phyloP scores from a whole-genome alignment of 2,329 filamentous ascomycete genomes.

The Sarocladiaceae sp. region DNA sequence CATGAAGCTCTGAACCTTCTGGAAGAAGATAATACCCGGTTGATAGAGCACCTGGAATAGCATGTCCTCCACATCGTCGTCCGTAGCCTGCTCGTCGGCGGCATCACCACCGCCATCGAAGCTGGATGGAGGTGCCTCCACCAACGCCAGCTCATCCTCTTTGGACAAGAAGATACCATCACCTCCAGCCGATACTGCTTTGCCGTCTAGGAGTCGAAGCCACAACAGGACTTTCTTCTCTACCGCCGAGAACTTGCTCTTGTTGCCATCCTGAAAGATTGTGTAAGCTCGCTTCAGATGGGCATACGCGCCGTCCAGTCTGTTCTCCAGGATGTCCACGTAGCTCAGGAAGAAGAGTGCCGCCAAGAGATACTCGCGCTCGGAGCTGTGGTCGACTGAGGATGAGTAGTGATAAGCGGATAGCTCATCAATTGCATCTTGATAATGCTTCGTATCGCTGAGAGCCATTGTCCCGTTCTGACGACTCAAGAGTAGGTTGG shows the following conservation, averaged over 20 bases:
- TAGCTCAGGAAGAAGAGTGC: constrained; percentile 49
- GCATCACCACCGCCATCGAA: constrained; percentile 23
- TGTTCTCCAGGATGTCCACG: constrained; percentile 39
- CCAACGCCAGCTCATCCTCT: constrained; percentile 38
- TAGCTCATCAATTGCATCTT: not conserved
- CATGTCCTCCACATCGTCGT: constrained; percentile 40
- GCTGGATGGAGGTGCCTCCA: constrained; percentile 33
- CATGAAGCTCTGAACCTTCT: constrained; percentile 52
- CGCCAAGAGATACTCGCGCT: constrained; percentile 19
- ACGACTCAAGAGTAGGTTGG: not conserved
- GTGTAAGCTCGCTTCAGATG: constrained; percentile 43
- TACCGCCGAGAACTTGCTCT: constrained; percentile 26
- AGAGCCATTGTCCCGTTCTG: no score
- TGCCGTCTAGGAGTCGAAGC: constrained; percentile 48
- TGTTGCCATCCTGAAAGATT: constrained; percentile 36
- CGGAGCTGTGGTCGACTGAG: not conserved
- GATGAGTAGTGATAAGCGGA: not conserved
- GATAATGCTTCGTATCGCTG: not conserved
- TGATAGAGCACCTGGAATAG: constrained; percentile 49
- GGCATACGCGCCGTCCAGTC: constrained; percentile 38
- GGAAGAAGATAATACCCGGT: constrained; percentile 50
- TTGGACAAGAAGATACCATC: constrained; percentile 46
- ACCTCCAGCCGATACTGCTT: constrained; percentile 49
- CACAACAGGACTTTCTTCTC: constrained; percentile 46
- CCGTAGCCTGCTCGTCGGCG: constrained; percentile 16